A percentile compares a stretch with the other conserved stretches of the same genome.
phyloP scores from a whole-genome alignment of 2,329 filamentous ascomycete species.

The Neurospora crassa region DNA sequence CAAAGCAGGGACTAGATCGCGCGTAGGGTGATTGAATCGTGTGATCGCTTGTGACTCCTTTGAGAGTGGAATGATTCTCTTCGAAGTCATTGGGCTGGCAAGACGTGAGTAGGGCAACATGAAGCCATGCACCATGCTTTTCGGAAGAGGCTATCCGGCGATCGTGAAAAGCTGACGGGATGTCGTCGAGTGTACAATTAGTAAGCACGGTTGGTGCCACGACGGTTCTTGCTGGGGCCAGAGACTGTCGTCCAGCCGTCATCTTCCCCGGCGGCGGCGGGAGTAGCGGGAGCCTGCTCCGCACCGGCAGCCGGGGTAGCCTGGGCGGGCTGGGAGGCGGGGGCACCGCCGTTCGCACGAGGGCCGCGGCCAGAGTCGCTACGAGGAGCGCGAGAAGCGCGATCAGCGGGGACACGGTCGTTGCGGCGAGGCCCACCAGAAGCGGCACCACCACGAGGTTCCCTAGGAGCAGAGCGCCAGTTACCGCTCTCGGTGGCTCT shows the following conservation, averaged over 20 bases:
- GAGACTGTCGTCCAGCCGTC: conserved; percentile 57
- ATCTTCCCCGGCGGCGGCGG: conserved; percentile 34
- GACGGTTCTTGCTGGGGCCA: conserved; percentile 28
- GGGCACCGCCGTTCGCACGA: conserved; percentile 37
- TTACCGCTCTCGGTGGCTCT: conserved; percentile 48
- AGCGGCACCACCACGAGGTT: conserved; percentile 33
- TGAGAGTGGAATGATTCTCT: neutral
- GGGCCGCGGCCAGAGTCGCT: conserved; percentile 36
- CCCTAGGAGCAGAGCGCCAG: conserved; percentile 47
- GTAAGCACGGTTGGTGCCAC: conserved; percentile 18
- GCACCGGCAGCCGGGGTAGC: conserved; percentile 22
- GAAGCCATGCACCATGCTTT: neutral
- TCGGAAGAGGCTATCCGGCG: neutral
- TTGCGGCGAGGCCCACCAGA: conserved; percentile 34
- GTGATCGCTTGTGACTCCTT: neutral
- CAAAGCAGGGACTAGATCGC: neutral
- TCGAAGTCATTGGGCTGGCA: neutral
- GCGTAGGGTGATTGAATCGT: neutral
- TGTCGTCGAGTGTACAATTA: conserved; percentile 13
- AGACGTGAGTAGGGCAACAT: neutral
- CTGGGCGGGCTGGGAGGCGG: conserved; percentile 26
- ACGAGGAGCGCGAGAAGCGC: conserved; percentile 33
- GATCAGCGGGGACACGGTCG: conserved; percentile 31
- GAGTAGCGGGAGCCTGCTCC: conserved; percentile 24
- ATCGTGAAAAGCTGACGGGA: neutral